phyloP scores from a whole-genome alignment of 2,329 filamentous ascomycete genomes.

The Botrytis fabae region DNA sequence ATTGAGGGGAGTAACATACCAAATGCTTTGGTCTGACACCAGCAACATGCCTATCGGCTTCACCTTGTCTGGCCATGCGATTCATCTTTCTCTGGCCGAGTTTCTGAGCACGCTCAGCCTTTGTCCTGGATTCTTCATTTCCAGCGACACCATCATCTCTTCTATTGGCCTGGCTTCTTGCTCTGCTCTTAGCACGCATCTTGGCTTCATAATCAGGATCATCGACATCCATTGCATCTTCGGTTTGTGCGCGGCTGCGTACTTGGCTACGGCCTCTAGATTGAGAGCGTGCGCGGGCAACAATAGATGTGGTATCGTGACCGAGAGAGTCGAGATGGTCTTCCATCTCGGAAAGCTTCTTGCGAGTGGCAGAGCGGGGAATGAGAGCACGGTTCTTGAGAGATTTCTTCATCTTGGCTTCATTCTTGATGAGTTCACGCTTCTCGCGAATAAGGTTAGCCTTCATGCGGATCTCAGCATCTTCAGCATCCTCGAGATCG shows the following conservation, averaged over 20 bases:
- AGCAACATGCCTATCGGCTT: constrained; percentile 87
- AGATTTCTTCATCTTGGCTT: constrained; percentile 90
- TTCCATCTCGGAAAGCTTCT: constrained; percentile 84
- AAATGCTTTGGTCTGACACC: constrained; percentile 86
- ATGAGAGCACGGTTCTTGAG: constrained; percentile 97
- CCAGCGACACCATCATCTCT: constrained; percentile 71
- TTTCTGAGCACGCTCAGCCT: constrained; percentile 85
- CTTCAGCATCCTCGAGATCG: constrained; percentile 80
- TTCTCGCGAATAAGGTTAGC: constrained; percentile 96
- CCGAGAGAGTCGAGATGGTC: constrained; percentile 81
- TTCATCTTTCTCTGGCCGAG: constrained; percentile 98
- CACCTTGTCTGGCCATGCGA: constrained; percentile 93
- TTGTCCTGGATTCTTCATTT: constrained; percentile 64
- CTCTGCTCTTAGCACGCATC: constrained; percentile 72
- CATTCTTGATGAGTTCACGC: constrained; percentile 87
- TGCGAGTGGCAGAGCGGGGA: constrained; percentile 76
- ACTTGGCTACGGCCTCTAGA: constrained; percentile 70
- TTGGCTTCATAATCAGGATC: constrained; percentile 55
- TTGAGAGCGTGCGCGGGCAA: constrained; percentile 69
- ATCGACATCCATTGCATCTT: constrained; percentile 76
- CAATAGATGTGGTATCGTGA: constrained; percentile 75
- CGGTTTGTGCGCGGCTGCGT: constrained; percentile 61
- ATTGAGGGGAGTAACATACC: constrained; percentile 55
- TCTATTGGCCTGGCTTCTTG: constrained; percentile 67
- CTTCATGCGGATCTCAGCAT: constrained; percentile 85